Conservation (phyloP, 805 yeast species). For the Cyberlindnera maritima region DNA sequence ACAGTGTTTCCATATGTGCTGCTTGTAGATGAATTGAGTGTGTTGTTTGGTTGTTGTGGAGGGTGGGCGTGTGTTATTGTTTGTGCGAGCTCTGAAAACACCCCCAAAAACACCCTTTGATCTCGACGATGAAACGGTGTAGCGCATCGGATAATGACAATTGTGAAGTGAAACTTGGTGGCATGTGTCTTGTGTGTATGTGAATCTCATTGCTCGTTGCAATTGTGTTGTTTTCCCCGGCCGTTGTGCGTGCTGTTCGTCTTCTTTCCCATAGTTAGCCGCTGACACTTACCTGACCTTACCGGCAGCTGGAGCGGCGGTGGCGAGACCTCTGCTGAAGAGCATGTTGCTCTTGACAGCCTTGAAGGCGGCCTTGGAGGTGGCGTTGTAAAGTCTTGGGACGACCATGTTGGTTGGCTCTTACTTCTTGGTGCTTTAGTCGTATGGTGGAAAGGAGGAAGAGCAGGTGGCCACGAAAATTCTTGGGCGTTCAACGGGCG, state of each 20-base stretch:
- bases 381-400: slow-evolving; percentile 58
- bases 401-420: slow-evolving; percentile 35
- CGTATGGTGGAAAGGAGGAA: neutral
- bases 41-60: no score
- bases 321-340: slow-evolving; percentile 73
- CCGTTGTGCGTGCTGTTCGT: no score
- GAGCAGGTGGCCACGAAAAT: slow-evolving; percentile 11
- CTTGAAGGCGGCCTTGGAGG: slow-evolving; percentile 83
- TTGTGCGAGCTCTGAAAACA: neutral
- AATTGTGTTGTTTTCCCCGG: no score
- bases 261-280: no score
- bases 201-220: no score
- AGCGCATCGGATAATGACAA: neutral
- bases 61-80: no score
- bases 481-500: slow-evolving; percentile 10
- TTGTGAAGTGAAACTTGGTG: neutral
- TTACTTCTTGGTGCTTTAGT: neutral
- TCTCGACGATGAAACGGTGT: neutral
- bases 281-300: slow-evolving; percentile 72
- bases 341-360: slow-evolving; percentile 82
- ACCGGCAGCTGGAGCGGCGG: slow-evolving; percentile 77
- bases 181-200: no score
- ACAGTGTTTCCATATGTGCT: no score
- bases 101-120: neutral
- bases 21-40: no score